Evolutionary conservation across 2,329 filamentous ascomycete genomes (phyloP).

Genomic region (Aspergillus pseudotamarii): DNA sequence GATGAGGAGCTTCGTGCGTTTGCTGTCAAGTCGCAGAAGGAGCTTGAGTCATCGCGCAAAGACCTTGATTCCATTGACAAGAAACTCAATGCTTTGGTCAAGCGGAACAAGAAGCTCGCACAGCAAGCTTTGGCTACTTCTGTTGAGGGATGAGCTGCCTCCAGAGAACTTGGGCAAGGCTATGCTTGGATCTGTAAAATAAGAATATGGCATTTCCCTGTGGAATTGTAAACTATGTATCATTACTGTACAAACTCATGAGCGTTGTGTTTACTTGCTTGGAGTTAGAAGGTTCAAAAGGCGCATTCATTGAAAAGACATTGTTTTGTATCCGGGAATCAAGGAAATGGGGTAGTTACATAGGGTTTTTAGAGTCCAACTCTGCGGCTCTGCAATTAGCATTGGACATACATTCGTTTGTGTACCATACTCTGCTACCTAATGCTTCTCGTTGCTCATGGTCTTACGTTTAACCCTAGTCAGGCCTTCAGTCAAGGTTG

Average conservation of each 20-base stretch:
- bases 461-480: background rate
- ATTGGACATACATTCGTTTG: background rate
- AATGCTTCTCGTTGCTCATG: background rate
- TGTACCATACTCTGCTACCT: background rate
- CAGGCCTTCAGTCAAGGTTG: background rate
- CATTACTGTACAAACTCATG: slow-evolving; percentile 1
- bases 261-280: background rate
- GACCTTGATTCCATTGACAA: slow-evolving; percentile 61
- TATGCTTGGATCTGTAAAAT: background rate
- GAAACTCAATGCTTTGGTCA: slow-evolving; percentile 43
- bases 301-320: background rate
- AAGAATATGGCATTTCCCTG: background rate
- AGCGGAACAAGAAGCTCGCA: slow-evolving; percentile 47
- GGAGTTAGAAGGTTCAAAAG: background rate
- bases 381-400: background rate
- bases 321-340: background rate
- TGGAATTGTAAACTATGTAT: slow-evolving; percentile 1
- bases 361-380: background rate
- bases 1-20: slow-evolving; percentile 44
- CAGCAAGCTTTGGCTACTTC: slow-evolving; percentile 42
- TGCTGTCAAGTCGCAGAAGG: slow-evolving; percentile 53
- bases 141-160: slow-evolving; percentile 20
- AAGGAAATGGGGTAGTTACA: background rate
- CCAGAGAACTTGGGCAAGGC: background rate
- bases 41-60: slow-evolving; percentile 71